Conservation (phyloP, 306 rosid species). For the Prunus mongolica region DNA sequence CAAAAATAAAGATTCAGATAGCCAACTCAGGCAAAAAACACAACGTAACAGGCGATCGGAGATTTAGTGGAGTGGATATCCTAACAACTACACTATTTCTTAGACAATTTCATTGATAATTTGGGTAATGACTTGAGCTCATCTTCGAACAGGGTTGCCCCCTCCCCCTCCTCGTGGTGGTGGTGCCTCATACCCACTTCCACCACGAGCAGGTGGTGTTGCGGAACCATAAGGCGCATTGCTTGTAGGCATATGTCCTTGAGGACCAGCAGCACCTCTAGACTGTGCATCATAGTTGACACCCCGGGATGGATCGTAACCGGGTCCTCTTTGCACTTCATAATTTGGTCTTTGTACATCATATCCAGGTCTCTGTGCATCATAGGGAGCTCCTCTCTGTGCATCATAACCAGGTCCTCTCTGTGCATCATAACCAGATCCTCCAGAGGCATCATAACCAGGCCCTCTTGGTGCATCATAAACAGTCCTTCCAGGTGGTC, state of each 20-base stretch:
- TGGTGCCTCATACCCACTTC: constrained; percentile 50
- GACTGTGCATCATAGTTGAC: constrained; percentile 62
- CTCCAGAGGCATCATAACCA: constrained; percentile 21
- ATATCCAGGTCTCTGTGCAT: constrained; percentile 48
- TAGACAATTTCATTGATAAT: neutral
- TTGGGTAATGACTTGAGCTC: constrained; percentile 26
- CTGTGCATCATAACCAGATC: constrained; percentile 32
- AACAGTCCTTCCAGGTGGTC: constrained; percentile 32
- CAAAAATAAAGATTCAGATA: constrained; percentile 1
- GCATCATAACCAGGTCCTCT: constrained; percentile 55
- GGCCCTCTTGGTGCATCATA: constrained; percentile 20
- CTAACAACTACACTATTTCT: neutral
- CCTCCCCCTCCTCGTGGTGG: constrained; percentile 60
- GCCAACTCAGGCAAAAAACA: neutral
- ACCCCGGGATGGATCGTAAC: constrained; percentile 47
- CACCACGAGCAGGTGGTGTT: constrained; percentile 57
- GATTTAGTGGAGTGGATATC: neutral
- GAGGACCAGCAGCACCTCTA: constrained; percentile 55
- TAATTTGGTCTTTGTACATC: constrained; percentile 50
- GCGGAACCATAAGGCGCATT: constrained; percentile 57
- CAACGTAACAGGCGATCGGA: neutral
- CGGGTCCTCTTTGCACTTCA: constrained; percentile 51
- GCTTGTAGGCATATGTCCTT: constrained; percentile 48
- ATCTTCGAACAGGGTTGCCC: constrained; percentile 63
- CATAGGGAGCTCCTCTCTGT: constrained; percentile 48